Base-by-base conservation (phyloP, 768 basidiomycete species). In the Russula earlei region DNA sequence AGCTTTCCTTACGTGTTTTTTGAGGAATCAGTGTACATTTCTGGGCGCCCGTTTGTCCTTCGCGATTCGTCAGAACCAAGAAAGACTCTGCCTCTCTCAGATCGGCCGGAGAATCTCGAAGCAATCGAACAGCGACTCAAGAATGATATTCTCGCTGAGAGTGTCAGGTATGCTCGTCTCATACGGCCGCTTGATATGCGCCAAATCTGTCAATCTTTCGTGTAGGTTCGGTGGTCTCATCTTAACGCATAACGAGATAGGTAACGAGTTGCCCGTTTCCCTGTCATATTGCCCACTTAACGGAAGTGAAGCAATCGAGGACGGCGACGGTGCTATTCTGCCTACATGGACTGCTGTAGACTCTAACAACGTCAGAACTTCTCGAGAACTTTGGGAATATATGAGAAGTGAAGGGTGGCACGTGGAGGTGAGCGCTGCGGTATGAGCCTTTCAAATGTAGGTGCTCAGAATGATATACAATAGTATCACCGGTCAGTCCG, bases 291-390 rank as follows among this genome's bases (percentile, higher is more conserved):
- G 43, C 9, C 0, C 24, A 15, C 20, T 20, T 51, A 11, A 31
- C 38, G 38, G n/a, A n/a, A 43, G 40, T 34, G 48, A 10, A 77
- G 80, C 76, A 40, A 70, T 77, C 15, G 78, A 82, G 49, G 75
- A 75, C 49, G 87, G 87, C 4, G 82, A 85, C 52, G 90, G 90
- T 4, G 83, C 85, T 1, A 87, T 97, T 62, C 70, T 93, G 2
- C 90, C 92, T 0, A 95, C 91, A 3, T 98, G 95, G 95, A 92
- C 94, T 2, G 79, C 86, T 20, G 90, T 96, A 7, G 93, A 96
- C 67, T 75, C 72, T 20, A 74, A 72, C 17, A 90, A 85, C 59
- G 90, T 98, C n/a, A 80, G 81, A 64, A 97, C 96, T 0, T 85
- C 87, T 8, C 75, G 81, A 46, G 93, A 98, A 67, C 75, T 98